Evolutionary conservation across 331 rosid genomes (phyloP), one percentile per base, ranked within the genome.

Genomic region (Prunus yedoensis): DNA sequence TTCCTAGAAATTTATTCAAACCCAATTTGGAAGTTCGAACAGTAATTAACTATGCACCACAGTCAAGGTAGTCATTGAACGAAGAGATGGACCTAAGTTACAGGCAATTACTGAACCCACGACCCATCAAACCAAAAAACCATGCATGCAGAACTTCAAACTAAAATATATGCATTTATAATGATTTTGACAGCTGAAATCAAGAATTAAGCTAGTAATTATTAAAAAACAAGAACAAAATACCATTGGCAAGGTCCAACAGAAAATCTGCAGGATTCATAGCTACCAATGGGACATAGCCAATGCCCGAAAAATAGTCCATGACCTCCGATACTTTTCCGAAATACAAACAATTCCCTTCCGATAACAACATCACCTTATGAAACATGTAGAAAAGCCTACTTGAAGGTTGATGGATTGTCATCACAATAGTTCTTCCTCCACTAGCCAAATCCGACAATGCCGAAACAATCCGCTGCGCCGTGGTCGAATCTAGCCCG

Each of bases 341-440:
- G 25, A 77, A 82, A 66, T 85, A 92, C 70, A 92, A 6, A 12
- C 85, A 38, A 28, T 77, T 80, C 1, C 96, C 97, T 74, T 91
- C 93, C 0, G 89, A 88, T 8, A 91, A 72, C 74, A 91, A 21
- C 38, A 89, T 35, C 21, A 89, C 87, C 81, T 91, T 91, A 68
- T 83, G 87, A 53, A 92, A 89, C 91, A 87, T 73, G 30, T 92
- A 87, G n/a, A 83, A 92, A 15, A 92, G 41, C 60, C 89, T 80
- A 50, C 93, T 88, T 2, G 97, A 92, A 76, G 97, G 97, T 74
- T 92, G 97, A 68, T 92, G 97, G 18, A 92, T 92, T 1, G 96
- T 89, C 97, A 87, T 90, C 27, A 85, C 87, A 51, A 92, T 18
- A 3, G 97, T 89, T 61, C 88, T 85, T 21, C 91, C 92, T 1